A percentile compares a stretch with the other conserved stretches of the same genome.
Evolutionary conservation across 805 yeast species (phyloP).

Genomic region (Cyberlindnera xishuangbannaensis): DNA sequence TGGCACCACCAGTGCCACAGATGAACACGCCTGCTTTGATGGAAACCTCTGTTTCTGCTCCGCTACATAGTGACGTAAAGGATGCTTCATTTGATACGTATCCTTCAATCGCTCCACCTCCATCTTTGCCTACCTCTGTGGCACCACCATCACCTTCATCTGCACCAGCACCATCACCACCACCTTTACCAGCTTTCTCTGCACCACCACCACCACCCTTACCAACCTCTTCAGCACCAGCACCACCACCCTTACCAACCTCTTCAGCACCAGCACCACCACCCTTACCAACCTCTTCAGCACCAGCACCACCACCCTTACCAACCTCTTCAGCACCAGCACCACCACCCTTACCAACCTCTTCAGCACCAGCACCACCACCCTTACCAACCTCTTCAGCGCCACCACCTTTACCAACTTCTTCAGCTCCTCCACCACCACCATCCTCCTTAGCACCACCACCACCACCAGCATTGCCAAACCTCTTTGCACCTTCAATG

Average conservation of each 20-base stretch:
- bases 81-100: too few relatives aligned
- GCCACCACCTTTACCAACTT: conserved; percentile 20
- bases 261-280: not conserved
- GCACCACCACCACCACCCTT: conserved; percentile 26
- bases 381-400: conserved; percentile 25
- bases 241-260: conserved; percentile 11
- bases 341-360: conserved; percentile 15
- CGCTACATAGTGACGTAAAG: too few relatives aligned
- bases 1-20: conserved; percentile 23
- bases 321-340: not conserved
- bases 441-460: conserved; percentile 24
- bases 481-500: conserved; percentile 13
- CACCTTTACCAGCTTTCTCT: not conserved
- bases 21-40: conserved; percentile 28
- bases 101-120: too few relatives aligned
- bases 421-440: conserved; percentile 25
- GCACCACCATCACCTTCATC: too few relatives aligned
- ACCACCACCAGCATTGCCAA: conserved; percentile 28
- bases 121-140: too few relatives aligned
- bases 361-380: conserved; percentile 19
- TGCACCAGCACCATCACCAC: not conserved
- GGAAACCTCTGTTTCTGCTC: too few relatives aligned
- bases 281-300: conserved; percentile 16
- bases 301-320: conserved; percentile 6
- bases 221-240: conserved; percentile 25